Percentiles rank a stretch among this genome's conserved stretches.
phyloP scores from a whole-genome alignment of 2,329 filamentous ascomycete genomes.

The Paecilomyces niveus region DNA sequence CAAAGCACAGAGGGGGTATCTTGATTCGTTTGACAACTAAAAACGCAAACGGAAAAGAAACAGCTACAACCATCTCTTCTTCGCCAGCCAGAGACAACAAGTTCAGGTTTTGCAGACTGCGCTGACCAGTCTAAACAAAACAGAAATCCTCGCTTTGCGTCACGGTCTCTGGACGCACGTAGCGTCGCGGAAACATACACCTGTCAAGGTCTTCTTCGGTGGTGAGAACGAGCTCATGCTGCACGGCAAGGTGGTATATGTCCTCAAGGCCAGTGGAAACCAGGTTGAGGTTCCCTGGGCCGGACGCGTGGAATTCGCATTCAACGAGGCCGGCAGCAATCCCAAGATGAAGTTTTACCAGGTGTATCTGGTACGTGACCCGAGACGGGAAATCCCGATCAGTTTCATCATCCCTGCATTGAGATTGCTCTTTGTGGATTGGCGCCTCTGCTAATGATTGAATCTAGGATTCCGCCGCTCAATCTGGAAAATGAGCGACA shows the following conservation, averaged over 20 bases:
- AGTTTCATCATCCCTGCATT: too few relatives aligned
- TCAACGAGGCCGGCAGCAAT: slow-evolving; percentile 10
- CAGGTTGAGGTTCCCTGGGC: slow-evolving; percentile 32
- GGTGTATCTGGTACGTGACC: slow-evolving; percentile 30
- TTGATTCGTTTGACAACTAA: background rate
- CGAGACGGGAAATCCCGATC: background rate
- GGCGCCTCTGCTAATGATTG: background rate
- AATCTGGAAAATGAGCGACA: slow-evolving; percentile 1
- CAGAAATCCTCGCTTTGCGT: slow-evolving; percentile 28
- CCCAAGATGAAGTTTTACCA: slow-evolving; percentile 34
- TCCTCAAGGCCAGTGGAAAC: slow-evolving; percentile 21
- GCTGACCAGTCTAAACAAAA: background rate
- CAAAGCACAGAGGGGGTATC: background rate
- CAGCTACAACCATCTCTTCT: background rate
- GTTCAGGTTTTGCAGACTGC: background rate
- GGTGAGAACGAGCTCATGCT: slow-evolving; percentile 30
- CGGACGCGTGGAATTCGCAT: slow-evolving; percentile 27
- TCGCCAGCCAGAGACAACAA: background rate
- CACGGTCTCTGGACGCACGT: slow-evolving; percentile 31
- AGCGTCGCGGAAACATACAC: slow-evolving; percentile 23
- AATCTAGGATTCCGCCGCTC: slow-evolving; percentile 7
- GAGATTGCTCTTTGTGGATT: background rate
- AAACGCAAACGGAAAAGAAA: background rate
- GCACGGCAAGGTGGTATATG: slow-evolving; percentile 28
- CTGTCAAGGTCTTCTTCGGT: slow-evolving; percentile 24